phyloP scores from a whole-genome alignment of 2,329 filamentous ascomycete genomes.

The Alternaria rosae region DNA sequence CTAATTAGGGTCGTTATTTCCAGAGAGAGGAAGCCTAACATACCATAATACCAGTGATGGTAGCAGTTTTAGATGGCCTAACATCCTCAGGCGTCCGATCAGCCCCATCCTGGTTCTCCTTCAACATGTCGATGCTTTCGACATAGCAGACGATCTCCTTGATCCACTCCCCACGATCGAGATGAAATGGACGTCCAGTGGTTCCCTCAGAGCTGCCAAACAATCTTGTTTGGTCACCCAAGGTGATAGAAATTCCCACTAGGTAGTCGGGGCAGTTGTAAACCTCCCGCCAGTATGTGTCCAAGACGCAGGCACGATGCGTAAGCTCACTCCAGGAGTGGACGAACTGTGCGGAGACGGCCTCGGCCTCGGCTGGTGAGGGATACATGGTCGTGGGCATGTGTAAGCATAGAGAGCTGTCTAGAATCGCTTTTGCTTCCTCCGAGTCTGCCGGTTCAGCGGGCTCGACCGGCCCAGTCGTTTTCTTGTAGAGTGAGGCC shows the following conservation, averaged over 20 bases:
- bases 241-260: constrained; percentile 17
- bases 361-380: background rate
- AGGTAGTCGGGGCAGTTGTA: background rate
- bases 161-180: constrained; percentile 20
- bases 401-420: constrained; percentile 1
- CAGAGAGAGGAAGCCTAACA: background rate
- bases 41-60: constrained; percentile 2
- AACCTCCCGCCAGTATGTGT: constrained; percentile 21
- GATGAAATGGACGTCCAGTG: constrained; percentile 4
- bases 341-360: constrained; percentile 17
- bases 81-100: background rate
- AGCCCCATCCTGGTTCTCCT: background rate
- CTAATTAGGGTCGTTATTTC: background rate
- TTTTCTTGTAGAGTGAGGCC: constrained; percentile 7
- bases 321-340: constrained; percentile 17
- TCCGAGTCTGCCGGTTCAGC: background rate
- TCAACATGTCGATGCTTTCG: background rate
- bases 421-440: constrained; percentile 17
- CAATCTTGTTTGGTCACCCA: constrained; percentile 11
- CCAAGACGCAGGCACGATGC: constrained; percentile 15
- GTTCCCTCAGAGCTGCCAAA: constrained; percentile 16
- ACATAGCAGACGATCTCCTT: constrained; percentile 5
- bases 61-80: background rate
- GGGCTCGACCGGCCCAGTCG: background rate
- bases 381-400: constrained; percentile 20